Percentiles rank a stretch among this genome's conserved stretches.
Evolutionary conservation across 2,329 filamentous ascomycete species (phyloP).

Genomic region (Simplicillium aogashimaense): DNA sequence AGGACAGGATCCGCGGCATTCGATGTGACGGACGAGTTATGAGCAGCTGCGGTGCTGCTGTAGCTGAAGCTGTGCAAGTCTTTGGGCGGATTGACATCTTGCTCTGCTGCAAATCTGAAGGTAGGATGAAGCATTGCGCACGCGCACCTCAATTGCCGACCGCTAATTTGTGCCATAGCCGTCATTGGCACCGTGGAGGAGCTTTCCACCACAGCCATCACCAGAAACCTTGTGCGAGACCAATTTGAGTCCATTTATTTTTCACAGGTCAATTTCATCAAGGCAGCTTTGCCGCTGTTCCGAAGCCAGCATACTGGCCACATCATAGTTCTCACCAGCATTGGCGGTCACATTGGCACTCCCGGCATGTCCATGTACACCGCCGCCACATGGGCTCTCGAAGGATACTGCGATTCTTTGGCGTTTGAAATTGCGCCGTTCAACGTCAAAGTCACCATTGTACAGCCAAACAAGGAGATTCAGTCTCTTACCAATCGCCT

Average conservation of each 20-base stretch:
- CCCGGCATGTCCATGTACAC: slow-evolving; percentile 87
- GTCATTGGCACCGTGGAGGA: slow-evolving; percentile 90
- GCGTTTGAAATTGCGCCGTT: slow-evolving; percentile 96
- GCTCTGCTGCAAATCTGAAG: slow-evolving; percentile 81
- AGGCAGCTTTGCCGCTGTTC: slow-evolving; percentile 72
- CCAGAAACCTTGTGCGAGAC: slow-evolving; percentile 71
- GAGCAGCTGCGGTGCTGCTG: slow-evolving; percentile 70
- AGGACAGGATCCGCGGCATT: slow-evolving; percentile 61
- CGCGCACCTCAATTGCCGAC: background rate
- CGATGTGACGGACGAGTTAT: slow-evolving; percentile 52
- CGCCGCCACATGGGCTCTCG: slow-evolving; percentile 86
- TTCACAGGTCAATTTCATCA: slow-evolving; percentile 91
- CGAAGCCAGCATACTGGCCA: slow-evolving; percentile 76
- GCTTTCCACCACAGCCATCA: slow-evolving; percentile 61
- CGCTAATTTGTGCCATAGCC: slow-evolving; percentile 36
- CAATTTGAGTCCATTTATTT: slow-evolving; percentile 96
- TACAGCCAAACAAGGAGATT: slow-evolving; percentile 92
- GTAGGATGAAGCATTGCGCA: slow-evolving; percentile 30
- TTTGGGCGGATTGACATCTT: slow-evolving; percentile 88
- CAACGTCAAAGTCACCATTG: slow-evolving; percentile 91
- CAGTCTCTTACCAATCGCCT: slow-evolving; percentile 80
- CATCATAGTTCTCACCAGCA: slow-evolving; percentile 80
- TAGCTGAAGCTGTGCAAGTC: slow-evolving; percentile 74
- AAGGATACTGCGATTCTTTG: slow-evolving; percentile 90
- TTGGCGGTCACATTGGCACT: slow-evolving; percentile 86